Evolutionary conservation across 768 basidiomycete species (phyloP), one percentile per base, ranked within the genome.

Genomic region (Chalciporus piperatus): DNA sequence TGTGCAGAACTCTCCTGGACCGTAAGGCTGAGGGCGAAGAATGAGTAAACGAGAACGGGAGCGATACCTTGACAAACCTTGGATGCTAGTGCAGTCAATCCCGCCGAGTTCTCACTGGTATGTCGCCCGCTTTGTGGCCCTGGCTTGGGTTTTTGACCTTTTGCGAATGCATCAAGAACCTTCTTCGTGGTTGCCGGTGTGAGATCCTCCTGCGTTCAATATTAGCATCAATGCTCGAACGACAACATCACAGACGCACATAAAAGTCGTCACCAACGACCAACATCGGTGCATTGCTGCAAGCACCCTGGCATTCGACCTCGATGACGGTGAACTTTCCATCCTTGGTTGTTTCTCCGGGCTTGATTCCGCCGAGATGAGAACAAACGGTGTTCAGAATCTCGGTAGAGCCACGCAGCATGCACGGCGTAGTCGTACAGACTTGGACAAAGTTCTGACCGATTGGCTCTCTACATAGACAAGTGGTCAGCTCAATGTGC

Each of bases 391-490:
- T 84, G 58, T 94, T 76, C 40, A 97, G 79, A 59, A 98, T 95
- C 30, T 90, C 86, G 55, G 88, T 92, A 17, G 93, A 94, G 43
- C 95, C 96, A 55, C 82, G 79, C 32, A 99, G 79, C 88, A 96
- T 95, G 75, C 97, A 99, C 16, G 97, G 97, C 8, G 97, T 98
- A 32, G 97, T 98, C 27, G 97, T 98, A 78, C 97, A 99, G 51
- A 98, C 90, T 73, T 98, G 96, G 30, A 99, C 86, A 64, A 98
- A 98, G 69, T 98, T 79, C 60, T 89, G 74, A 23, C 92, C 95
- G 48, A 98, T 92, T 6, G 95, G 96, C 71, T 97, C 94, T 48
- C 93, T 94, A 54, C 45, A 47, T 13, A 39, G 13, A 50, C 7
- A 23, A 13, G 11, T 32, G 11, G 32, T 32, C 44, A n/a, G 47